phyloP scores from a whole-genome alignment of 805 yeast species.

The Torulaspora indica region DNA sequence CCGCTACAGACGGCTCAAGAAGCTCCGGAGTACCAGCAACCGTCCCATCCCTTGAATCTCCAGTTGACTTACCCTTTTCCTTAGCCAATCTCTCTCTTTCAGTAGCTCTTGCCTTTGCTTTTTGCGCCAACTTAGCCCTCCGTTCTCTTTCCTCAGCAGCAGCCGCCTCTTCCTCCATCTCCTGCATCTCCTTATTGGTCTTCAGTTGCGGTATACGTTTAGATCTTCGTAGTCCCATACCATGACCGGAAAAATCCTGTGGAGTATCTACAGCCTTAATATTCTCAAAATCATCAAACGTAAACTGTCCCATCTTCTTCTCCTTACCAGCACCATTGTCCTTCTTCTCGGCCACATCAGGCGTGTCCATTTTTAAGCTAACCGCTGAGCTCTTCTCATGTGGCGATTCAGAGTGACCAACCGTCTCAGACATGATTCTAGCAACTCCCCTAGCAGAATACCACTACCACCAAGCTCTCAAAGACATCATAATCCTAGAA shows the following conservation, averaged over 20 bases:
- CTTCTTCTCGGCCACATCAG: slow-evolving; percentile 3
- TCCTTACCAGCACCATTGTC: slow-evolving; percentile 5
- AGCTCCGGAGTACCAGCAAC: slow-evolving; percentile 10
- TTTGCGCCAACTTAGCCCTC: slow-evolving; percentile 11
- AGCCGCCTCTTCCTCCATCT: slow-evolving; percentile 18
- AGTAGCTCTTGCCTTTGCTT: slow-evolving; percentile 13
- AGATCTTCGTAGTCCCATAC: slow-evolving; percentile 25
- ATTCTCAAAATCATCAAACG: slow-evolving; percentile 30
- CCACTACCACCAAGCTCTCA: neutral
- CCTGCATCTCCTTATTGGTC: slow-evolving; percentile 15
- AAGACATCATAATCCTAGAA: slow-evolving; percentile 1
- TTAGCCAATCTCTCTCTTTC: slow-evolving; percentile 13
- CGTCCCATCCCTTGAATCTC: slow-evolving; percentile 7
- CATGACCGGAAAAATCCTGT: slow-evolving; percentile 11
- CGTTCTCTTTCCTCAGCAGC: slow-evolving; percentile 12
- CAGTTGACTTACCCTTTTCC: slow-evolving; percentile 11
- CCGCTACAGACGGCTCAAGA: slow-evolving; percentile 23
- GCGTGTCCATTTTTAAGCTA: slow-evolving; percentile 5
- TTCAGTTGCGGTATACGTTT: slow-evolving; percentile 25
- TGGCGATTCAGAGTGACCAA: slow-evolving; percentile 4
- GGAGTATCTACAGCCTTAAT: slow-evolving; percentile 22
- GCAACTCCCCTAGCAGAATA: neutral
- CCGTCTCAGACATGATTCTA: slow-evolving; percentile 7
- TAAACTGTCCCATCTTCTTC: slow-evolving; percentile 25
- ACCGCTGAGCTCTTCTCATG: slow-evolving; percentile 14